Percentiles rank a stretch among this genome's conserved stretches.
phyloP scores from a whole-genome alignment of 345 rosid species.

The Mallotus nudiflorus region DNA sequence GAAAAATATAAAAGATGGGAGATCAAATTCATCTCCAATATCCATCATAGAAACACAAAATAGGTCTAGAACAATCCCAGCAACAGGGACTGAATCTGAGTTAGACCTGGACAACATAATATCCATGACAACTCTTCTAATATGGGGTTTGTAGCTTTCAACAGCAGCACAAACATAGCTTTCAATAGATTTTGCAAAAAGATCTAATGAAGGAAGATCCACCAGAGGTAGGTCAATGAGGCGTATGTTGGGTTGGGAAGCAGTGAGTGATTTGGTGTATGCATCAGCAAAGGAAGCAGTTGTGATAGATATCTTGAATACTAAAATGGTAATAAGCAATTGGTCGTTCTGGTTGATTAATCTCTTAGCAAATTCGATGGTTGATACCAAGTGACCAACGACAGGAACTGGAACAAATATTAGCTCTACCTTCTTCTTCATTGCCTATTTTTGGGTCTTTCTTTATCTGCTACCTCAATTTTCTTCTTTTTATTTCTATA shows the following conservation, averaged over 20 bases:
- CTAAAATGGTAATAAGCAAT: slow-evolving; percentile 32
- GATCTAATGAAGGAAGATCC: slow-evolving; percentile 27
- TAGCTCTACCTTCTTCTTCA: slow-evolving; percentile 37
- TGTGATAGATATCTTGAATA: slow-evolving; percentile 18
- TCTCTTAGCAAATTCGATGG: slow-evolving; percentile 49
- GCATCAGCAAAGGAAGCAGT: neutral
- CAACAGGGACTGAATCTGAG: too few relatives aligned
- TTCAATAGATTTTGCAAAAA: slow-evolving; percentile 20
- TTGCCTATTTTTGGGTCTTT: too few relatives aligned
- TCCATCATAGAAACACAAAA: too few relatives aligned
- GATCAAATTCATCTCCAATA: too few relatives aligned
- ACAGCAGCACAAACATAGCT: neutral
- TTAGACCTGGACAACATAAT: too few relatives aligned
- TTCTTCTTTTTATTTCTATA: too few relatives aligned
- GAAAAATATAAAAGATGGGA: slow-evolving; percentile 18
- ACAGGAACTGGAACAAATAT: slow-evolving; percentile 36
- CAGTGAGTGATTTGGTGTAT: slow-evolving; percentile 17
- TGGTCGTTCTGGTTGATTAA: too few relatives aligned
- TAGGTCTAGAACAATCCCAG: too few relatives aligned
- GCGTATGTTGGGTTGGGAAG: slow-evolving; percentile 28
- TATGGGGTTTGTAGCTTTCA: too few relatives aligned
- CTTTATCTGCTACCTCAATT: too few relatives aligned
- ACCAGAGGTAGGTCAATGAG: slow-evolving; percentile 22
- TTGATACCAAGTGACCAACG: slow-evolving; percentile 45
- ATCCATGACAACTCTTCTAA: too few relatives aligned